Evolutionary conservation across 176 grass and related monocot species (phyloP), one percentile per base, ranked within the genome.

Genomic region (Triticum urartu): DNA sequence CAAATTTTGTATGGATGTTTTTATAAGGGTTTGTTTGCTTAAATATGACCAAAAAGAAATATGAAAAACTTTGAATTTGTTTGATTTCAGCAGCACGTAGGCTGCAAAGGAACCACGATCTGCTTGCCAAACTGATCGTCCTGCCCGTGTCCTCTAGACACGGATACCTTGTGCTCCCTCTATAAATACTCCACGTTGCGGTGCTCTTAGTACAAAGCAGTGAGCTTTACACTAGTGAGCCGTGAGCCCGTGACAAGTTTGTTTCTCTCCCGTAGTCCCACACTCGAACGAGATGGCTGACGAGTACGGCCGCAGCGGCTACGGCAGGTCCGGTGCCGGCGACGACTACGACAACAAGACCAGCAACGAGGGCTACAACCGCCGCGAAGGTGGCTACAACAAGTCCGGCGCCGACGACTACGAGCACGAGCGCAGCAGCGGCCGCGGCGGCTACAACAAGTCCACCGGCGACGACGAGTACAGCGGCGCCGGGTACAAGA

Each of bases 101-200:
- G 45, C 45, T 47, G 45, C 45, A 47, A 47, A 13, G 45, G 3
- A 45, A 13, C 32, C 13, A 25, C 8, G 9, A 64, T 17, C 13
- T 72, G 36, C 18, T 18, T 40, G 34, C 34, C 35, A 39, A 71
- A 39, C 68, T 71, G 34, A 34, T 1, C 34, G 14, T 33, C 64
- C 5, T 67, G 64, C 64, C 64, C 28, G 64, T 67, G 64, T 66
- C 59, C 20, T 22, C 60, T 3, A 21, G 32, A 34, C 68, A 72
- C 8, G 26, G 32, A 34, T 87, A 72, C 7, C 42, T 32, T 8
- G 17, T 24, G 21, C 79, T 32, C 52, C 33, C 59, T 47, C 80
- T 90, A 90, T 87, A 91, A 84, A 75, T 91, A 68, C 69, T 34
- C 21, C 14, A 34, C 67, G 25, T 48, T 80, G 89, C 45, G 22